Conservation (phyloP, 805 yeast species). For the Schwanniomyces polymorphus region DNA sequence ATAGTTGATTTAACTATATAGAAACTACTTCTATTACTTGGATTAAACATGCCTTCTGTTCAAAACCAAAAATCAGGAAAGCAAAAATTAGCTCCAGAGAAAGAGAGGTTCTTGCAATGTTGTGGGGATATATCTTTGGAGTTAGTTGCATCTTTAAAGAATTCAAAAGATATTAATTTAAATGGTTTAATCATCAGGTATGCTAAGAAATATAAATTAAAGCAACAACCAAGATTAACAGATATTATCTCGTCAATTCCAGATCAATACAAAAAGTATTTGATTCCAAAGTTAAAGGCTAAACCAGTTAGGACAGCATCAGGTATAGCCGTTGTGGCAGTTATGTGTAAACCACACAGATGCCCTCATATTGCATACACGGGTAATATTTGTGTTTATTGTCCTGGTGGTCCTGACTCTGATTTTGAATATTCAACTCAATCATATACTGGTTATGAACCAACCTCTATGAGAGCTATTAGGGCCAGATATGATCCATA, state of each 20-base stretch:
- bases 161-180: constrained; percentile 77
- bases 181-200: constrained; percentile 84
- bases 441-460: constrained; percentile 97
- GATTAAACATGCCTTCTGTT: constrained; percentile 30
- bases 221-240: constrained; percentile 90
- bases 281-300: constrained; percentile 93
- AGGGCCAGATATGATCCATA: constrained; percentile 97
- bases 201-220: constrained; percentile 87
- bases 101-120: constrained; percentile 88
- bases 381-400: constrained; percentile 96
- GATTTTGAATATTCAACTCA: constrained; percentile 98
- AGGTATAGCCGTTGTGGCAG: constrained; percentile 98
- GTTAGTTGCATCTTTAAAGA: constrained; percentile 72
- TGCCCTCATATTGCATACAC: constrained; percentile 99
- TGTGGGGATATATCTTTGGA: constrained; percentile 91
- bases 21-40: neutral
- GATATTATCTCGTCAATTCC: constrained; percentile 95
- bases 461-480: constrained; percentile 99
- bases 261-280: constrained; percentile 88
- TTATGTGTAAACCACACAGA: constrained; percentile 98
- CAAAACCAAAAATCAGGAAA: constrained; percentile 30
- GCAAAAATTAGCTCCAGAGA: constrained; percentile 81
- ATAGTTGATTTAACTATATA: neutral
- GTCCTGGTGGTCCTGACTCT: constrained; percentile 99
- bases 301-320: constrained; percentile 98